Percentiles rank a stretch among this genome's conserved stretches.
phyloP scores from a whole-genome alignment of 202 grass and related monocot genomes.

The Saccharum hybrid region DNA sequence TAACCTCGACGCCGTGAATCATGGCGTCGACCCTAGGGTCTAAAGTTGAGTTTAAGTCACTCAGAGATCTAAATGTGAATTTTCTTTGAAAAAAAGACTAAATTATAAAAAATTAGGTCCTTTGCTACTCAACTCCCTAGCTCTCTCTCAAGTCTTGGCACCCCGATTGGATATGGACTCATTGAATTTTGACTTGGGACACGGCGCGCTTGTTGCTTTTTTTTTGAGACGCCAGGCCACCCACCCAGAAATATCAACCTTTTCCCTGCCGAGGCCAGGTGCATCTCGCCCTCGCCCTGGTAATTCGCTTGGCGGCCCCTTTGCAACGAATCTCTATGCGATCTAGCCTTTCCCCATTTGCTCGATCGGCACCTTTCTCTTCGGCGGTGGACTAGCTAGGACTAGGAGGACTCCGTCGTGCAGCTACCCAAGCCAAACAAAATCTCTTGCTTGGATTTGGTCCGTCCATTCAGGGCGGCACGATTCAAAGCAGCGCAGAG shows the following conservation, averaged over 20 bases:
- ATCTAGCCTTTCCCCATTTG: slow-evolving; percentile 53
- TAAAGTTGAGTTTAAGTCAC: too few relatives aligned
- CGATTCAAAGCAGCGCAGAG: slow-evolving; percentile 13
- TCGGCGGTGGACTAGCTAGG: background rate
- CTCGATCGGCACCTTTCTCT: background rate
- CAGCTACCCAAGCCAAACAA: background rate
- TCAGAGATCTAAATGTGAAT: too few relatives aligned
- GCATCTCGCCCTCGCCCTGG: background rate
- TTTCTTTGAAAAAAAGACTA: too few relatives aligned
- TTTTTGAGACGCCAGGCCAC: slow-evolving; percentile 20
- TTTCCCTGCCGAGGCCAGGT: background rate
- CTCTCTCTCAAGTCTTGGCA: background rate
- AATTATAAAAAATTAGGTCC: too few relatives aligned
- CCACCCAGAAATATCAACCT: slow-evolving; percentile 15
- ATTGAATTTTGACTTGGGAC: background rate
- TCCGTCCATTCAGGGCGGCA: slow-evolving; percentile 29
- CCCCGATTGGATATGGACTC: background rate
- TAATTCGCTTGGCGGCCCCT: background rate
- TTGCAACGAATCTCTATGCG: slow-evolving; percentile 40
- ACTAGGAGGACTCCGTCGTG: background rate
- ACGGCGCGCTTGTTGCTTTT: background rate
- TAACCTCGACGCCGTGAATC: too few relatives aligned
- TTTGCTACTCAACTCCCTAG: too few relatives aligned
- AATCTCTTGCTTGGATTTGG: slow-evolving; percentile 44
- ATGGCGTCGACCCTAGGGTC: too few relatives aligned